A percentile compares a stretch with the other conserved stretches of the same genome.
Evolutionary conservation across 768 basidiomycete species (phyloP).

Genomic region (Termitomyces eurrhizus): DNA sequence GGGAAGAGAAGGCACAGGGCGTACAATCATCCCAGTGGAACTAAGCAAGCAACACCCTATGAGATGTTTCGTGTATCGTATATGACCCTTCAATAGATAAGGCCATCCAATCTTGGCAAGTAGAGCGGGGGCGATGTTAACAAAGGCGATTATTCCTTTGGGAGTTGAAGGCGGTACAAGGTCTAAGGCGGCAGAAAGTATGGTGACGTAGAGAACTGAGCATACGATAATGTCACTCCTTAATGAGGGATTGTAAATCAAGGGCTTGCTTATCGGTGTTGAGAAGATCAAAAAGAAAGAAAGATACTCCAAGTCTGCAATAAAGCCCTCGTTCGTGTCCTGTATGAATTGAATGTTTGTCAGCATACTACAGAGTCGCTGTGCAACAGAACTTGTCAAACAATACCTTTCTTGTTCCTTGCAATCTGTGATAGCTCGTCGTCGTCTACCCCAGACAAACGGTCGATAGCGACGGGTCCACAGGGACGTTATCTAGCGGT

Average conservation of each 20-base stretch:
- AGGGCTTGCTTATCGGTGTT: constrained; percentile 75
- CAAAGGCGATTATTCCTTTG: constrained; percentile 92
- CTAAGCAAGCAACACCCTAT: constrained; percentile 72
- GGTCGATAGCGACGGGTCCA: background rate
- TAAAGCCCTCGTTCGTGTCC: constrained; percentile 21
- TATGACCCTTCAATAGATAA: constrained; percentile 80
- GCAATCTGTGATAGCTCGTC: constrained; percentile 2
- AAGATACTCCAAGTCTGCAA: constrained; percentile 52
- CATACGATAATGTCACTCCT: constrained; percentile 1
- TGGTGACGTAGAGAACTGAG: constrained; percentile 90
- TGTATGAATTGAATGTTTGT: background rate
- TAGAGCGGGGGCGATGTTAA: constrained; percentile 89
- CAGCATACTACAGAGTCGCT: background rate
- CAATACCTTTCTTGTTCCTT: constrained; percentile 11
- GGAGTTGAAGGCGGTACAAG: constrained; percentile 89
- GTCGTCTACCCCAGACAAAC: constrained; percentile 1
- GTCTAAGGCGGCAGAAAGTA: constrained; percentile 93
- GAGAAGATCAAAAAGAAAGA: constrained; percentile 89
- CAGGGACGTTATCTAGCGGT: background rate
- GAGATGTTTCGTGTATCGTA: constrained; percentile 76
- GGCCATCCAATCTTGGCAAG: constrained; percentile 90
- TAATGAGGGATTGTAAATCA: background rate
- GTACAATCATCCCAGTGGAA: constrained; percentile 82
- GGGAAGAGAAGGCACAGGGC: constrained; percentile 23
- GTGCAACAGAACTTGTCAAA: background rate